phyloP scores from a whole-genome alignment of 441 rosid genomes.

The Aquilaria agallochum region DNA sequence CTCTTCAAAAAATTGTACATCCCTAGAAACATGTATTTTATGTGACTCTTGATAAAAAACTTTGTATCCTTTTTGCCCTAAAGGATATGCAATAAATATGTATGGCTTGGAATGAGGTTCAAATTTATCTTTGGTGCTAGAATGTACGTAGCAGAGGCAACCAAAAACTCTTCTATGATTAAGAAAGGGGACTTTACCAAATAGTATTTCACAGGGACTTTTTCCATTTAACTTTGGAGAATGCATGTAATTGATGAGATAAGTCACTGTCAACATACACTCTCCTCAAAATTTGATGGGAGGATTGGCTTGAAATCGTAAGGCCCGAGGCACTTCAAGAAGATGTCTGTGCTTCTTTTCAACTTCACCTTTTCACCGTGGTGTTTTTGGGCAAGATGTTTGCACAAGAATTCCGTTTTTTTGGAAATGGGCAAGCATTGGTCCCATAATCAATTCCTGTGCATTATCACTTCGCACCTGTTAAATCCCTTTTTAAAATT shows the following conservation, averaged over 20 bases:
- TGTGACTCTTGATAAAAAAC: neutral
- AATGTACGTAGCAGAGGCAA: conserved; percentile 2
- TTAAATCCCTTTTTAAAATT: neutral
- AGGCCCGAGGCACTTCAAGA: neutral
- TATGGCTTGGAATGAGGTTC: neutral
- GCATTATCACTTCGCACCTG: neutral
- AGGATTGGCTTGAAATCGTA: neutral
- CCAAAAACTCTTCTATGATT: neutral
- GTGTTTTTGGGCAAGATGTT: neutral
- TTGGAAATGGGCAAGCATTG: too few relatives aligned
- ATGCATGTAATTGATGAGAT: conserved; percentile 4
- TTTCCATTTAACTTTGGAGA: neutral
- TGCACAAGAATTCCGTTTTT: neutral
- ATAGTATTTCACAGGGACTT: neutral
- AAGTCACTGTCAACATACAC: neutral
- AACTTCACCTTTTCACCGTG: neutral
- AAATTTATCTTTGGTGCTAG: neutral
- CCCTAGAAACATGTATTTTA: neutral
- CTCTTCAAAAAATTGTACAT: neutral
- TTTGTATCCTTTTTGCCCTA: neutral
- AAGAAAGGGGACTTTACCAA: neutral
- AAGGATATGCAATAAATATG: neutral
- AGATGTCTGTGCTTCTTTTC: neutral
- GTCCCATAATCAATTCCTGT: neutral
- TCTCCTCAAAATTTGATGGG: neutral